Evolutionary conservation across 257 asterid species (phyloP).

Genomic region (Solanum chiquidenum): DNA sequence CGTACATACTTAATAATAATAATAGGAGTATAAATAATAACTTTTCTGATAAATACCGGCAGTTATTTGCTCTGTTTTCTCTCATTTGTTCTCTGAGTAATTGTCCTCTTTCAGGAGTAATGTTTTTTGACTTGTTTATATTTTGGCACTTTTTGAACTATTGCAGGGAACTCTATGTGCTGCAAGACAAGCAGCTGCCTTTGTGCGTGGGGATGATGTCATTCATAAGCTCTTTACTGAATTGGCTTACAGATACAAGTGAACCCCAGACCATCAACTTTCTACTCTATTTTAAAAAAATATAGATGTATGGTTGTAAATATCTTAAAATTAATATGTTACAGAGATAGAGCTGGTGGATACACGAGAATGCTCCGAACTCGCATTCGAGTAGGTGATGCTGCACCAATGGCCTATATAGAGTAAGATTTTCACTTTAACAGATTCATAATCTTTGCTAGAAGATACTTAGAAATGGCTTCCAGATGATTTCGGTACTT

Average conservation of each 20-base stretch:
- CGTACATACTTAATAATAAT: background rate
- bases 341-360: slow-evolving; percentile 74
- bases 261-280: slow-evolving; percentile 10
- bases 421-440: slow-evolving; percentile 39
- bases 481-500: background rate
- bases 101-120: background rate
- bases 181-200: slow-evolving; percentile 81
- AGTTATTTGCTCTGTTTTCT: background rate
- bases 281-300: background rate
- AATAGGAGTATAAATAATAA: background rate
- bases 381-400: slow-evolving; percentile 89
- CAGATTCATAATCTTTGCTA: background rate
- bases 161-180: slow-evolving; percentile 77
- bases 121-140: background rate
- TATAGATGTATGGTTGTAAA: background rate
- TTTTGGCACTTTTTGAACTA: background rate
- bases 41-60: background rate
- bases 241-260: slow-evolving; percentile 92
- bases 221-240: slow-evolving; percentile 88
- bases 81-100: background rate
- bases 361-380: slow-evolving; percentile 91
- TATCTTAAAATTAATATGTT: background rate
- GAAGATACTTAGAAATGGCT: background rate
- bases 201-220: slow-evolving; percentile 92
- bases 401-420: slow-evolving; percentile 86